A percentile compares a stretch with the other conserved stretches of the same genome.
Conservation (phyloP, 345 rosid genomes). For the Barbarea vulgaris region DNA sequence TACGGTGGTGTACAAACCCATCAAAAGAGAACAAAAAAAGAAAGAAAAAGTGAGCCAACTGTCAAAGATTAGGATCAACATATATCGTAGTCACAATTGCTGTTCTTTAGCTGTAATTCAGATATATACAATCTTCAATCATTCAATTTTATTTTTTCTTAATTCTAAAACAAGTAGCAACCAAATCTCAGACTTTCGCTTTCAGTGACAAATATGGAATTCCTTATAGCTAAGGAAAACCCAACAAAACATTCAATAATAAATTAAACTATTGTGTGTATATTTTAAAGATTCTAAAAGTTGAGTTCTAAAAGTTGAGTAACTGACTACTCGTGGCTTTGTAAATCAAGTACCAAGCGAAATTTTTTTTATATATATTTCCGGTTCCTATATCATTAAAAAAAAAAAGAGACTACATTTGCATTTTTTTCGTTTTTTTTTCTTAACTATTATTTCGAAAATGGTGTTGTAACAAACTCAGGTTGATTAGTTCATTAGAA, state of each 20-base stretch:
- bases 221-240: neutral
- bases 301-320: too few species aligned
- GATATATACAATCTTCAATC: neutral
- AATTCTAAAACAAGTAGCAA: neutral
- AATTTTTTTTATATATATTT: neutral
- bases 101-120: constrained; percentile 14
- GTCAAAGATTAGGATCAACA: constrained; percentile 21
- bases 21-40: neutral
- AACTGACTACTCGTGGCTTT: neutral
- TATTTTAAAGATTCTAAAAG: neutral
- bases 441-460: neutral
- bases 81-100: neutral
- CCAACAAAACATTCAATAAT: neutral
- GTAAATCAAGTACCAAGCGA: neutral
- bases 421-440: too few species aligned
- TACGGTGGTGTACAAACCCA: neutral
- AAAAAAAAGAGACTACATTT: too few species aligned
- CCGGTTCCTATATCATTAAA: neutral
- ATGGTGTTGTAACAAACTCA: neutral
- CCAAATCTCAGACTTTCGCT: neutral
- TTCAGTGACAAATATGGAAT: constrained; percentile 12
- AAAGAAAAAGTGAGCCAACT: neutral
- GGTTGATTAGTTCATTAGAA: too few species aligned
- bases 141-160: neutral
- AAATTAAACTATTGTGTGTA: neutral